Evolutionary conservation across 352 stramenopile species (phyloP).

Genomic region (Pythium apleroticum): DNA sequence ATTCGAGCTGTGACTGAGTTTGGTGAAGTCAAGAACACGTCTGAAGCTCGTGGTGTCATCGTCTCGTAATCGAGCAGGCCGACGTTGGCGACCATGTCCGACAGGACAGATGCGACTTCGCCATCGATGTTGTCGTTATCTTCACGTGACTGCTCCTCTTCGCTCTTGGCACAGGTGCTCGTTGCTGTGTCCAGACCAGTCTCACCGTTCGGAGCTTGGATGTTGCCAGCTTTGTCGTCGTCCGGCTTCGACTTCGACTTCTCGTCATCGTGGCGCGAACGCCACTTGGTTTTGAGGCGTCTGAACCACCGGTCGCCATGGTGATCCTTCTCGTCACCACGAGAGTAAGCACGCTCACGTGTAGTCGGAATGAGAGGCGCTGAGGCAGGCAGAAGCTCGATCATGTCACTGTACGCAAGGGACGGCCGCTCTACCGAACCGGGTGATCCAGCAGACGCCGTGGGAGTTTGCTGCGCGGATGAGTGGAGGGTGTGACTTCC

Average conservation of each 20-base stretch:
- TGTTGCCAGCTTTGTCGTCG: background rate
- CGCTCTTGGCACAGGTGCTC: background rate
- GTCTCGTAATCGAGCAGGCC: background rate
- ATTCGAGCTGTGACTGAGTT: slow-evolving; percentile 5
- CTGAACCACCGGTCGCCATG: background rate
- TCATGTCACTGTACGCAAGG: background rate
- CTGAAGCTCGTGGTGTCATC: slow-evolving; percentile 1
- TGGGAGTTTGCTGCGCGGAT: background rate
- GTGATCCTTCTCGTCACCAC: background rate
- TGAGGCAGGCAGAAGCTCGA: background rate
- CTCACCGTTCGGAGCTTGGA: background rate
- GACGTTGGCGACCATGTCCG: slow-evolving; percentile 2
- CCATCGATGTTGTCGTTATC: background rate
- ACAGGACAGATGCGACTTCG: slow-evolving; percentile 3
- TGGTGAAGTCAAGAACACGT: slow-evolving; percentile 5
- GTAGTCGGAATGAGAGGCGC: background rate
- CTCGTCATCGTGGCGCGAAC: slow-evolving; percentile 1
- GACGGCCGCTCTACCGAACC: background rate
- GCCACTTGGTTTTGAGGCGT: slow-evolving; percentile 13
- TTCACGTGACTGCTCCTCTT: background rate
- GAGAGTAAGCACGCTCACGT: background rate
- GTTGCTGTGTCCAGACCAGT: background rate
- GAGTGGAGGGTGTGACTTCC: background rate
- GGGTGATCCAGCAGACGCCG: background rate
- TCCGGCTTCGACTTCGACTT: background rate